Conservation (phyloP, 1,284 basidiomycete species). For the Thecaphora thlaspeos region DNA sequence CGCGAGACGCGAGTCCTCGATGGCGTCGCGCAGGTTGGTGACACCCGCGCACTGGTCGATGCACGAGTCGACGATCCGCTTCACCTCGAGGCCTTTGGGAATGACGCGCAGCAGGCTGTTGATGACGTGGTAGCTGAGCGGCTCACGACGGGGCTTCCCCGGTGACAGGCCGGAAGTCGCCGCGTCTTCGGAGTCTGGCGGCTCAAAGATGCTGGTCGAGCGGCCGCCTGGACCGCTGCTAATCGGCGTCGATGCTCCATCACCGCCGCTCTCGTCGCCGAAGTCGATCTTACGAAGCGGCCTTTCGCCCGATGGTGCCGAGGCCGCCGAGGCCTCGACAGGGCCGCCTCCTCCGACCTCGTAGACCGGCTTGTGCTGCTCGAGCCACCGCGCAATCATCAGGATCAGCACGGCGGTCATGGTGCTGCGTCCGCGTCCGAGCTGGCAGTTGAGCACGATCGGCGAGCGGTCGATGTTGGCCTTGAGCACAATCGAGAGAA, state of each 20-base stretch:
- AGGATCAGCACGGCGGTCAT: slow-evolving; percentile 82
- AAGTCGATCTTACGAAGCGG: neutral
- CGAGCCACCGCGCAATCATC: slow-evolving; percentile 82
- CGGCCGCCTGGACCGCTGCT: neutral
- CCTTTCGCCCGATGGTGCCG: neutral
- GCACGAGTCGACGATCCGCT: slow-evolving; percentile 81
- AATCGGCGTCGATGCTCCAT: neutral
- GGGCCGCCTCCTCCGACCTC: neutral
- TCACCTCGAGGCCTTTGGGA: slow-evolving; percentile 81
- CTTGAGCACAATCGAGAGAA: slow-evolving; percentile 80
- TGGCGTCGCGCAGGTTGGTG: slow-evolving; percentile 79
- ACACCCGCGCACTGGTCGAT: slow-evolving; percentile 79
- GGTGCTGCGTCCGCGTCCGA: slow-evolving; percentile 90
- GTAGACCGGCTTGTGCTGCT: slow-evolving; percentile 19
- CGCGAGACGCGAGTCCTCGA: slow-evolving; percentile 73
- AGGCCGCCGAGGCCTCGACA: too few relatives aligned
- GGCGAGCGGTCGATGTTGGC: slow-evolving; percentile 70
- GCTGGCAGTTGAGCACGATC: slow-evolving; percentile 93
- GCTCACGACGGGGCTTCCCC: slow-evolving; percentile 8
- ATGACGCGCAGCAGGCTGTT: slow-evolving; percentile 82
- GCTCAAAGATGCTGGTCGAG: neutral
- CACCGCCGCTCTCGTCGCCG: neutral
- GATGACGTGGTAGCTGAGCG: slow-evolving; percentile 66
- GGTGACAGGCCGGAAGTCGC: too few relatives aligned
- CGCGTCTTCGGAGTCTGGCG: neutral